These are phyloP conservation scores for Penicillium verhagenii DNA, from an alignment of 495 filamentous ascomycete species.

Conservation along the genomic window DNA sequence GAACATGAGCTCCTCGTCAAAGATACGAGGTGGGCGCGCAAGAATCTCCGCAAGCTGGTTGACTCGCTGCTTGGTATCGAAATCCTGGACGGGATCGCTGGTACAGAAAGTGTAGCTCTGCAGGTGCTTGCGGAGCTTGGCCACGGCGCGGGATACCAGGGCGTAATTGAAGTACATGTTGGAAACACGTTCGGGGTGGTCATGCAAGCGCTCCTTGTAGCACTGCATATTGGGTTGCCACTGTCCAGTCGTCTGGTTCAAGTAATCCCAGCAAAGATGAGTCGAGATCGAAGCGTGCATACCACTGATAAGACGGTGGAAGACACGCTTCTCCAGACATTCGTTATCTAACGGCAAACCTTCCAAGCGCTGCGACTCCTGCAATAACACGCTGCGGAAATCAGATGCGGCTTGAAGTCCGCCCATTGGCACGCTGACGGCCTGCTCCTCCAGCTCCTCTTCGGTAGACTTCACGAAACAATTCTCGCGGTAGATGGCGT, in stretches of 20 bases:
- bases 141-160: constrained; percentile 81
- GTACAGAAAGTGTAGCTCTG: constrained; percentile 87
- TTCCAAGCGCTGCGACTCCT: constrained; percentile 65
- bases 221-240: constrained; percentile 92
- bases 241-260: constrained; percentile 91
- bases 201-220: constrained; percentile 80
- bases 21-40: constrained; percentile 70
- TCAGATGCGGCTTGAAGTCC: constrained; percentile 71
- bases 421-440: constrained; percentile 23
- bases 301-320: constrained; percentile 89
- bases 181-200: constrained; percentile 84
- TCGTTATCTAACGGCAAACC: constrained; percentile 78
- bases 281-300: constrained; percentile 98
- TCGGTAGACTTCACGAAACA: constrained; percentile 74
- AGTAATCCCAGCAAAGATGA: constrained; percentile 93
- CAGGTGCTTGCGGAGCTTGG: constrained; percentile 85
- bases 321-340: constrained; percentile 96
- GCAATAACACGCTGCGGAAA: constrained; percentile 77
- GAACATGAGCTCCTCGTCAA: constrained; percentile 96
- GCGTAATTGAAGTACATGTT: constrained; percentile 99
- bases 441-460: constrained; percentile 40
- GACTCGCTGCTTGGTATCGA: constrained; percentile 74
- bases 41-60: constrained; percentile 65
- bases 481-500: constrained; percentile 95
- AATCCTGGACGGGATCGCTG: constrained; percentile 77